These are phyloP conservation scores for Lactarius pseudohatsudake DNA, from an alignment of 768 basidiomycete species.

Conservation along the genomic window DNA sequence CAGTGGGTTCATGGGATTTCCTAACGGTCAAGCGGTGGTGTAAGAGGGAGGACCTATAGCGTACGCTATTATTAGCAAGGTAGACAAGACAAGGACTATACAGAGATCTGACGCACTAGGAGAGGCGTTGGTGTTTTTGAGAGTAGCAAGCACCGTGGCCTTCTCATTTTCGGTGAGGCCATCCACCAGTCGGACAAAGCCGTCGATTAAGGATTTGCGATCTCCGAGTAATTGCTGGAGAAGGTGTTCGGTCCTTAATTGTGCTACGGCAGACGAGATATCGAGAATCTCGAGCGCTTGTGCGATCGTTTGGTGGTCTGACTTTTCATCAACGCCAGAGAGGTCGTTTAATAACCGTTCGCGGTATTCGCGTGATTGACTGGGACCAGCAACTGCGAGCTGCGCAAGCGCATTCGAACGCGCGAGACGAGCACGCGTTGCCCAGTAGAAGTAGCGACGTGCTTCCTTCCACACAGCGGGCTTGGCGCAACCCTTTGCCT, in stretches of 20 bases:
- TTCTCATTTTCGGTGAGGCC: constrained; percentile 73
- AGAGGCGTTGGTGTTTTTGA: constrained; percentile 58
- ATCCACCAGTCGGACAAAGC: constrained; percentile 71
- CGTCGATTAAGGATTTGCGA: constrained; percentile 72
- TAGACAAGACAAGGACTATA: no score
- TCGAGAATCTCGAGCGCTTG: constrained; percentile 72
- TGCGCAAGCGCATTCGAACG: constrained; percentile 61
- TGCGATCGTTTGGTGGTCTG: constrained; percentile 57
- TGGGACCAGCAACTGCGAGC: constrained; percentile 71
- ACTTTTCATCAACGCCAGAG: constrained; percentile 50
- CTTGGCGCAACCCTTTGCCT: constrained; percentile 94
- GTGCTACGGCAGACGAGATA: constrained; percentile 56
- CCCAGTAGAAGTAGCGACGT: constrained; percentile 92
- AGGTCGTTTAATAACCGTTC: constrained; percentile 62
- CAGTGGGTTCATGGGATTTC: constrained; percentile 1
- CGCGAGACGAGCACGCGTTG: constrained; percentile 78
- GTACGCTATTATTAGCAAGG: constrained; percentile 19
- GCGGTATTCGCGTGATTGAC: constrained; percentile 65
- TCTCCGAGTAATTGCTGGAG: constrained; percentile 69
- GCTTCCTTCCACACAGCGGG: constrained; percentile 85
- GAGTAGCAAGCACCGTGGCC: constrained; percentile 53
- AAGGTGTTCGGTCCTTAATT: constrained; percentile 70
- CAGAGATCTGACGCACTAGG: constrained; percentile 48
- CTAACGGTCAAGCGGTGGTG: constrained; percentile 22
- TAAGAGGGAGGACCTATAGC: constrained; percentile 44